phyloP scores from a whole-genome alignment of 1,284 basidiomycete species.

The Malassezia cuniculi region DNA sequence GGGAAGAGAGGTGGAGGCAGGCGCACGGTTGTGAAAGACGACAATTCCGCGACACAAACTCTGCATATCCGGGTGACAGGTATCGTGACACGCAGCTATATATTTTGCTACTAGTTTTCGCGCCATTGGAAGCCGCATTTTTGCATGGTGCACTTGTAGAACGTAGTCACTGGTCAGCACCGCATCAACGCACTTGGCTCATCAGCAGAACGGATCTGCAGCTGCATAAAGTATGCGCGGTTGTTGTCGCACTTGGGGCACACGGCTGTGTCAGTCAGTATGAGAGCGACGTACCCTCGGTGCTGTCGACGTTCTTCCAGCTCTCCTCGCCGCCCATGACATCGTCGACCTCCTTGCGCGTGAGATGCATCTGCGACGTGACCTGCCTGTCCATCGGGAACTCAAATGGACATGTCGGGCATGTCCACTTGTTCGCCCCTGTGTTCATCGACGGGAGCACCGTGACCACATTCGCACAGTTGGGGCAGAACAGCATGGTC shows the following conservation, averaged over 20 bases:
- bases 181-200: constrained; percentile 35
- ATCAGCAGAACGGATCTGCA: constrained; percentile 80
- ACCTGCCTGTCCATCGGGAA: constrained; percentile 74
- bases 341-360: constrained; percentile 34
- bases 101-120: constrained; percentile 29
- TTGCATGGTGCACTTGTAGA: constrained; percentile 34
- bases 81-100: too few species aligned
- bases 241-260: constrained; percentile 84
- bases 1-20: too few species aligned
- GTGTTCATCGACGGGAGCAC: constrained; percentile 49
- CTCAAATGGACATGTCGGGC: constrained; percentile 87
- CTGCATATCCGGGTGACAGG: neutral
- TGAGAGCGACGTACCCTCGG: constrained; percentile 47
- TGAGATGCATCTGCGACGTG: constrained; percentile 29
- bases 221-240: constrained; percentile 82
- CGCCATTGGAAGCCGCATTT: constrained; percentile 38
- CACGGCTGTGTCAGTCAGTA: constrained; percentile 14
- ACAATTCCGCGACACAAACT: neutral
- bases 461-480: constrained; percentile 81
- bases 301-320: constrained; percentile 90
- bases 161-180: constrained; percentile 33
- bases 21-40: too few species aligned
- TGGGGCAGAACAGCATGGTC: constrained; percentile 81
- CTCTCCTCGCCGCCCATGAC: constrained; percentile 55
- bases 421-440: constrained; percentile 70